These are phyloP conservation scores for Aurantiochytrium sp. DNA, from an alignment of 108 stramenopile genomes.

Conservation along the genomic window DNA sequence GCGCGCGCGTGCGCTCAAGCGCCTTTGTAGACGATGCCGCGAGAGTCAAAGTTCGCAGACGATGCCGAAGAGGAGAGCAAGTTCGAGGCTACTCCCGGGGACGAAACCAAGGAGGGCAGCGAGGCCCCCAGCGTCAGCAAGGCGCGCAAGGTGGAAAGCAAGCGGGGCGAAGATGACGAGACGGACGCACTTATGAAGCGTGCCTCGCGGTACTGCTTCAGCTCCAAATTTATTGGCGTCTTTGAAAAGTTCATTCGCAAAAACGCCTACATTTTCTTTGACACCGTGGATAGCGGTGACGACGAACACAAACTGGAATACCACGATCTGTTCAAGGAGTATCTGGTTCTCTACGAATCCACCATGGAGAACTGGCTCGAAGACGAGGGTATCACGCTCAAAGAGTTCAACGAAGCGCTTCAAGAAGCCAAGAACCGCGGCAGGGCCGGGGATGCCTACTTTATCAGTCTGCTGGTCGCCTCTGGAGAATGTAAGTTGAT, in stretches of 20 bases:
- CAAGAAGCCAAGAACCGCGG: neutral
- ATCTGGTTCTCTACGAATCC: slow-evolving; percentile 34
- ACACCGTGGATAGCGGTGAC: neutral
- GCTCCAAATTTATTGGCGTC: slow-evolving; percentile 24
- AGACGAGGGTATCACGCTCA: neutral
- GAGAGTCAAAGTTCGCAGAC: neutral
- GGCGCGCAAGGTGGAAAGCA: neutral
- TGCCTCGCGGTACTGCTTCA: slow-evolving; percentile 35
- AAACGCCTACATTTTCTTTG: slow-evolving; percentile 35
- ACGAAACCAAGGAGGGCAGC: too few relatives aligned
- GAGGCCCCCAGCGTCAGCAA: neutral
- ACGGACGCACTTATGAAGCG: neutral
- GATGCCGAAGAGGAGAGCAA: neutral
- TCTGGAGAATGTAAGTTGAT: slow-evolving; percentile 29
- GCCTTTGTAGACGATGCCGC: neutral
- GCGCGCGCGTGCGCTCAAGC: too few relatives aligned
- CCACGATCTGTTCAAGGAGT: slow-evolving; percentile 33
- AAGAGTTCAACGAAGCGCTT: slow-evolving; percentile 24
- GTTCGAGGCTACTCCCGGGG: neutral
- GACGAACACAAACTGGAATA: slow-evolving; percentile 38
- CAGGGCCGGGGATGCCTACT: neutral
- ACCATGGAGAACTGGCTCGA: slow-evolving; percentile 36
- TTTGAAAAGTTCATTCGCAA: slow-evolving; percentile 35
- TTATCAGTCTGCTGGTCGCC: neutral
- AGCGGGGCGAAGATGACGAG: neutral